Conservation (phyloP, 2,329 filamentous ascomycete genomes). For the Fonsecaea pedrosoi region DNA sequence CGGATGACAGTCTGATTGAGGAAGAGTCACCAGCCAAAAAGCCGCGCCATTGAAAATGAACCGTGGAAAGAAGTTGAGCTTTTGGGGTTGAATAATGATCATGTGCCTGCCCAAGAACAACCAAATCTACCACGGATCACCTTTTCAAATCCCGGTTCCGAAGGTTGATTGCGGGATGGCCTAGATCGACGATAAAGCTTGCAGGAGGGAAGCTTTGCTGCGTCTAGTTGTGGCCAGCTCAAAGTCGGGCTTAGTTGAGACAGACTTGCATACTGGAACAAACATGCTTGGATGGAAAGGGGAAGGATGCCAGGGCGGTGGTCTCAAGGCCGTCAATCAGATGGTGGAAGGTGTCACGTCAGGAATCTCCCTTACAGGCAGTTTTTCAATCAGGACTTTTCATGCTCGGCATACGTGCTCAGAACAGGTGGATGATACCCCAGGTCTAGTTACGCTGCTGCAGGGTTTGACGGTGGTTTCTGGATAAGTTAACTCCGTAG, state of each 20-base stretch:
- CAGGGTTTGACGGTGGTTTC: not conserved
- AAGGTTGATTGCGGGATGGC: not conserved
- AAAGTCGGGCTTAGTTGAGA: not conserved
- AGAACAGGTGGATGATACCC: not conserved
- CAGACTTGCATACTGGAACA: not conserved
- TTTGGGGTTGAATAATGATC: not conserved
- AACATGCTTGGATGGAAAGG: not conserved
- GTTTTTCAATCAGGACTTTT: not conserved
- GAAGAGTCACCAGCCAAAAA: constrained; percentile 32
- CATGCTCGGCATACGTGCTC: constrained; percentile 3
- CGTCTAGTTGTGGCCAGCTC: not conserved
- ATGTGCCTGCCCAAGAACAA: not conserved
- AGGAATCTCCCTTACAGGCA: not conserved
- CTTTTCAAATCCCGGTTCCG: not conserved
- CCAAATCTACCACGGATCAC: not conserved
- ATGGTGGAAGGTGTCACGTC: not conserved
- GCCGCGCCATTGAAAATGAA: constrained; percentile 26
- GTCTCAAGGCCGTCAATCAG: not conserved
- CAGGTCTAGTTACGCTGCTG: not conserved
- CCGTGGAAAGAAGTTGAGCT: not conserved
- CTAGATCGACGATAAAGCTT: constrained; percentile 21
- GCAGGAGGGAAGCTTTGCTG: constrained; percentile 17
- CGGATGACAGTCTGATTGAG: constrained; percentile 26
- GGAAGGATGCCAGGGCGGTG: not conserved
- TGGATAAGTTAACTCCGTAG: not conserved